phyloP scores from a whole-genome alignment of 2,329 filamentous ascomycete species.

The Claviceps arundinis region DNA sequence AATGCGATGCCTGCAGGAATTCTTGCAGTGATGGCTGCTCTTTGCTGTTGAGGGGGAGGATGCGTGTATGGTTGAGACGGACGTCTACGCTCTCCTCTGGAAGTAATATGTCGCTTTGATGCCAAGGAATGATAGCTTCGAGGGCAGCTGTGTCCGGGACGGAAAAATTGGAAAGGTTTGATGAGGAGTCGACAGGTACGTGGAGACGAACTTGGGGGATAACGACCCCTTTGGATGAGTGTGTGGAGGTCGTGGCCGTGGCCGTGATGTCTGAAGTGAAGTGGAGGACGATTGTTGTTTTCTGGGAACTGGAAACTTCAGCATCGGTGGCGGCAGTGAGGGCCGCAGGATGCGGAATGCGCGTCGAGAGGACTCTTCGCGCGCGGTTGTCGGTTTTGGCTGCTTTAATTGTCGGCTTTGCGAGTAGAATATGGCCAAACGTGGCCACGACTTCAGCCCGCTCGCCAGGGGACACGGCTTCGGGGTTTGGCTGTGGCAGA shows the following conservation, averaged over 20 bases:
- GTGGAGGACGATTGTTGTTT: slow-evolving; percentile 29
- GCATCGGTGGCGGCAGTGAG: slow-evolving; percentile 25
- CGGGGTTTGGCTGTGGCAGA: background rate
- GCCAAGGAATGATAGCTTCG: slow-evolving; percentile 16
- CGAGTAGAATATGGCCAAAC: slow-evolving; percentile 39
- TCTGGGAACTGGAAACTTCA: slow-evolving; percentile 12
- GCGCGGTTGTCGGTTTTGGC: background rate
- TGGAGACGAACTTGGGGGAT: slow-evolving; percentile 15
- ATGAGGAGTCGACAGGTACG: slow-evolving; percentile 17
- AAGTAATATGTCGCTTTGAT: slow-evolving; percentile 30
- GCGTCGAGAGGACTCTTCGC: slow-evolving; percentile 29
- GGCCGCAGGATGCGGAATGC: slow-evolving; percentile 32
- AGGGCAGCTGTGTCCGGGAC: slow-evolving; percentile 19
- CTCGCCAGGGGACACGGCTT: background rate
- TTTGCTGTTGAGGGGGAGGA: slow-evolving; percentile 25
- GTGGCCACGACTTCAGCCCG: slow-evolving; percentile 20
- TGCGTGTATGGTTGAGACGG: slow-evolving; percentile 25
- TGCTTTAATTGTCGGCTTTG: slow-evolving; percentile 7
- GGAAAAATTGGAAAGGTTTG: slow-evolving; percentile 15
- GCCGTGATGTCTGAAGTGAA: slow-evolving; percentile 25
- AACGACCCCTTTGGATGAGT: background rate
- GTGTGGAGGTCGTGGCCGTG: background rate
- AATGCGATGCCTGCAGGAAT: slow-evolving; percentile 31
- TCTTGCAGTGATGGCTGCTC: slow-evolving; percentile 23
- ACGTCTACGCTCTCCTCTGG: slow-evolving; percentile 34